Evolutionary conservation across 2,329 filamentous ascomycete genomes (phyloP).

Genomic region (Penicillium capsulatum): DNA sequence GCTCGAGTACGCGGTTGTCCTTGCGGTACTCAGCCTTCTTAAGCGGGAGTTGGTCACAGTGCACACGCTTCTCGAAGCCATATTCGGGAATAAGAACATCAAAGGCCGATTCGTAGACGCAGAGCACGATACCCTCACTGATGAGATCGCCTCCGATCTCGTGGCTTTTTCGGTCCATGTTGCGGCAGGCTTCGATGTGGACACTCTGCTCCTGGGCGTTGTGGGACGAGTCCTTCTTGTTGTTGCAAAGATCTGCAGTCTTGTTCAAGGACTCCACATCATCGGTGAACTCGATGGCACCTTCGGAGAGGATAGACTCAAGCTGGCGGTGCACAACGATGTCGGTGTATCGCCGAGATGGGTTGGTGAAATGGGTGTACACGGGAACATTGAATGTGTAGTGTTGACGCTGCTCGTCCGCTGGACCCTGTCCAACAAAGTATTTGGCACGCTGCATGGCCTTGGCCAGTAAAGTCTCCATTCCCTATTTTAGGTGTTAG

Average conservation of each 20-base stretch:
- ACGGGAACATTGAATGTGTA: slow-evolving; percentile 88
- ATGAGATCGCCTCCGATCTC: slow-evolving; percentile 87
- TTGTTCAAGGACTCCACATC: slow-evolving; percentile 85
- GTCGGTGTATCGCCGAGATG: slow-evolving; percentile 89
- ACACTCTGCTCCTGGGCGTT: slow-evolving; percentile 98
- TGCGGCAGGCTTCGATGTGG: slow-evolving; percentile 93
- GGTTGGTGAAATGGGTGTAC: slow-evolving; percentile 97
- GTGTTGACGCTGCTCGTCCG: slow-evolving; percentile 75
- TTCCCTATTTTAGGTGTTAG: slow-evolving; percentile 53
- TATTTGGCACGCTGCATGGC: slow-evolving; percentile 97
- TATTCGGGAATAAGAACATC: slow-evolving; percentile 97
- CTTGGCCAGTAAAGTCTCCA: slow-evolving; percentile 94
- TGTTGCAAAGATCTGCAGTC: slow-evolving; percentile 93
- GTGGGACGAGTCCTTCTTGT: slow-evolving; percentile 97
- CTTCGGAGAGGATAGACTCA: slow-evolving; percentile 77
- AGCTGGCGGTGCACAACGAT: slow-evolving; percentile 94
- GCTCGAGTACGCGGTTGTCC: slow-evolving; percentile 85
- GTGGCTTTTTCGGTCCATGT: slow-evolving; percentile 87
- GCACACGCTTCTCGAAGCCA: slow-evolving; percentile 98
- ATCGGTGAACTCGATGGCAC: slow-evolving; percentile 77
- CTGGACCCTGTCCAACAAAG: slow-evolving; percentile 74
- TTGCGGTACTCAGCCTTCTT: slow-evolving; percentile 99
- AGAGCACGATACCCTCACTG: slow-evolving; percentile 91
- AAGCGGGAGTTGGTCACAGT: slow-evolving; percentile 94
- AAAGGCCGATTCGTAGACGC: slow-evolving; percentile 97